Percentiles rank a stretch among this genome's conserved stretches.
Evolutionary conservation across 2,329 filamentous ascomycete genomes (phyloP).

Genomic region (Calonectria henricotiae): DNA sequence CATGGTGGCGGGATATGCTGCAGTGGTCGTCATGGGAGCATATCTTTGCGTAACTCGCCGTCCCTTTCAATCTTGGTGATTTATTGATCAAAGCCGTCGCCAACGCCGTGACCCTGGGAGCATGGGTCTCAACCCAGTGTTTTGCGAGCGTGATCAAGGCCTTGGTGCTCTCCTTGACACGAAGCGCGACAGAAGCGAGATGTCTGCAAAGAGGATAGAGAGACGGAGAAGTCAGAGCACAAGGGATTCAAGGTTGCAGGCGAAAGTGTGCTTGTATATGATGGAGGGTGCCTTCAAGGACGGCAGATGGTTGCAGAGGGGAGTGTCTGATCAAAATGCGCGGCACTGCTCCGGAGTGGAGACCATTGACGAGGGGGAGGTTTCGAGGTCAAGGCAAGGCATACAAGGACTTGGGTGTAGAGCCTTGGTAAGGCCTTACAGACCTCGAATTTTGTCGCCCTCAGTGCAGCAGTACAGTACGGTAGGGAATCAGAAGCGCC

Average conservation of each 20-base stretch:
- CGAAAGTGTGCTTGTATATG: slow-evolving; percentile 67
- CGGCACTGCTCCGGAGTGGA: slow-evolving; percentile 68
- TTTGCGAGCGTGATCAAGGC: slow-evolving; percentile 37
- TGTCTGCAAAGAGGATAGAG: slow-evolving; percentile 37
- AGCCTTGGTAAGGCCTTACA: slow-evolving; percentile 49
- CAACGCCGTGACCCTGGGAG: slow-evolving; percentile 45
- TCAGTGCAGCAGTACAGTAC: slow-evolving; percentile 46
- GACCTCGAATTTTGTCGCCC: slow-evolving; percentile 53
- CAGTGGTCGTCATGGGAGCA: slow-evolving; percentile 75
- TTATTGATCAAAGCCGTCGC: slow-evolving; percentile 49
- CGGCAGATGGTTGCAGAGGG: slow-evolving; percentile 67
- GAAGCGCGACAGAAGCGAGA: slow-evolving; percentile 39
- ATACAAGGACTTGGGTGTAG: slow-evolving; percentile 57
- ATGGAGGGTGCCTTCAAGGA: slow-evolving; percentile 59
- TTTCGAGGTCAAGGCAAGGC: slow-evolving; percentile 60
- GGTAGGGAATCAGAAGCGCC: slow-evolving; percentile 47
- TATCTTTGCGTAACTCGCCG: slow-evolving; percentile 57
- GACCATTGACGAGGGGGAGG: slow-evolving; percentile 57
- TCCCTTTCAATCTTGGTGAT: slow-evolving; percentile 49
- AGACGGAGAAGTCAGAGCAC: slow-evolving; percentile 42
- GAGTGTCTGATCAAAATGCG: slow-evolving; percentile 65
- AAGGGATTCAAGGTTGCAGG: slow-evolving; percentile 59
- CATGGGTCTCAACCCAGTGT: slow-evolving; percentile 44
- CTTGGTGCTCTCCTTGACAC: slow-evolving; percentile 39
- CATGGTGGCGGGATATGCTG: slow-evolving; percentile 75